Evolutionary conservation across 2,329 filamentous ascomycete species (phyloP).

Genomic region (Botrytis hyacinthi): DNA sequence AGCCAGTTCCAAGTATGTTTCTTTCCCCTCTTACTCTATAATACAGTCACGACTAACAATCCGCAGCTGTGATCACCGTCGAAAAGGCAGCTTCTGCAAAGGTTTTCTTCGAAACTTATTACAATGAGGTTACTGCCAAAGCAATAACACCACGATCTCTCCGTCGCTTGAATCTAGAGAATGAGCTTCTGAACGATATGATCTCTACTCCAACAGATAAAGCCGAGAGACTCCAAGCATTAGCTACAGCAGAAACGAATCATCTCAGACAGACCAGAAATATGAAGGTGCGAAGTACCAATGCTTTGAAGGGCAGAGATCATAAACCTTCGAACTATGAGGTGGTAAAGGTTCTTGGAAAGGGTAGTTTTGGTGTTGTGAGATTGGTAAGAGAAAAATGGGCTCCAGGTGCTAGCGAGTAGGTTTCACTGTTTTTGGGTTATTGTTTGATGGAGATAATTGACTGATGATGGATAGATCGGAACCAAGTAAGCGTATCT

Average conservation of each 20-base stretch:
- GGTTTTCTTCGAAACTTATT: constrained; percentile 82
- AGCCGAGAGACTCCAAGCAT: constrained; percentile 54
- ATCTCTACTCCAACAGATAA: constrained; percentile 48
- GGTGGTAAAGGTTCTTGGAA: constrained; percentile 77
- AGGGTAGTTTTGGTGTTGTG: constrained; percentile 93
- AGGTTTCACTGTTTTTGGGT: background rate
- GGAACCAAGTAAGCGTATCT: constrained; percentile 57
- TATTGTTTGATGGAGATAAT: background rate
- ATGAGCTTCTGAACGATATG: constrained; percentile 55
- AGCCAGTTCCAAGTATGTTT: constrained; percentile 35
- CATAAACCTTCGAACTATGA: constrained; percentile 68
- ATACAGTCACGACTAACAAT: background rate
- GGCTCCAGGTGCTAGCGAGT: constrained; percentile 25
- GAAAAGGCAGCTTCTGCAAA: constrained; percentile 80
- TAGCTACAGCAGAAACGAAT: constrained; percentile 66
- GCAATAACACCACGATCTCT: constrained; percentile 57
- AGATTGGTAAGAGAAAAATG: constrained; percentile 72
- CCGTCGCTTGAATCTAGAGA: constrained; percentile 61
- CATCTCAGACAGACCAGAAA: constrained; percentile 71
- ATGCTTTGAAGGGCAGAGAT: constrained; percentile 43
- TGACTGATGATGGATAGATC: constrained; percentile 3
- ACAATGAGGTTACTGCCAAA: constrained; percentile 63
- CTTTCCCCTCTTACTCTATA: background rate
- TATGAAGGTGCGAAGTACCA: constrained; percentile 59
- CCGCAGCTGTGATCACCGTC: constrained; percentile 53